A percentile compares a stretch with the other conserved stretches of the same genome.
phyloP scores from a whole-genome alignment of 1,284 basidiomycete species.

The Salmacisia buchloeana region DNA sequence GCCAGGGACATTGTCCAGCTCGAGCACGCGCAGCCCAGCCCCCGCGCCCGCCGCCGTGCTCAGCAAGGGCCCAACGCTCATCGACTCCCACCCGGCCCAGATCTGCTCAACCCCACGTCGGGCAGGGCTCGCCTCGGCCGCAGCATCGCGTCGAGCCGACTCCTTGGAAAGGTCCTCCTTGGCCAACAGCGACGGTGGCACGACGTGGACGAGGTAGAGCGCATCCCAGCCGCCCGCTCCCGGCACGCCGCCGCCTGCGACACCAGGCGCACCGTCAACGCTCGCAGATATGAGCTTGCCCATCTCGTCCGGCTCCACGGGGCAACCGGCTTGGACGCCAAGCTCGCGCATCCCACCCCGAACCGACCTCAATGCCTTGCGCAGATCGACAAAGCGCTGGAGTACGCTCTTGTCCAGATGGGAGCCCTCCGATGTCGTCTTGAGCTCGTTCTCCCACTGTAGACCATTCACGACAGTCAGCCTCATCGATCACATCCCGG shows the following conservation, averaged over 20 bases:
- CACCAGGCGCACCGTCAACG: constrained; percentile 64
- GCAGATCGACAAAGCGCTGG: constrained; percentile 31
- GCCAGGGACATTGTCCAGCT: not conserved
- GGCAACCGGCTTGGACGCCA: constrained; percentile 71
- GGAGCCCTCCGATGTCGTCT: not conserved
- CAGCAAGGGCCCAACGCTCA: constrained; percentile 72
- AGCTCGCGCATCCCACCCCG: constrained; percentile 78
- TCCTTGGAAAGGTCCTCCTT: not conserved
- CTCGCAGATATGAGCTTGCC: constrained; percentile 79
- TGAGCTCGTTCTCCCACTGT: not conserved
- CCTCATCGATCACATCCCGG: not conserved
- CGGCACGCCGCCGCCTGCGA: constrained; percentile 90
- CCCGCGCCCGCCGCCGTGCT: constrained; percentile 59
- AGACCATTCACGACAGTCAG: not conserved
- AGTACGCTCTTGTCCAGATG: not conserved
- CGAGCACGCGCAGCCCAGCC: not conserved
- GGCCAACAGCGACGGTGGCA: not conserved
- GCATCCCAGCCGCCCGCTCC: constrained; percentile 98
- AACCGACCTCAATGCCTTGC: constrained; percentile 59
- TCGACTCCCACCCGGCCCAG: constrained; percentile 68
- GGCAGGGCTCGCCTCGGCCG: constrained; percentile 43
- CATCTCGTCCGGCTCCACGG: constrained; percentile 87
- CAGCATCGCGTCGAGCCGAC: constrained; percentile 43
- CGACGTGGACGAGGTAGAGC: constrained; percentile 69
- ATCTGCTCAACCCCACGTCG: constrained; percentile 60